These are phyloP conservation scores for Pythium rhizo-oryzae DNA, from an alignment of 352 stramenopile species.

Conservation along the genomic window DNA sequence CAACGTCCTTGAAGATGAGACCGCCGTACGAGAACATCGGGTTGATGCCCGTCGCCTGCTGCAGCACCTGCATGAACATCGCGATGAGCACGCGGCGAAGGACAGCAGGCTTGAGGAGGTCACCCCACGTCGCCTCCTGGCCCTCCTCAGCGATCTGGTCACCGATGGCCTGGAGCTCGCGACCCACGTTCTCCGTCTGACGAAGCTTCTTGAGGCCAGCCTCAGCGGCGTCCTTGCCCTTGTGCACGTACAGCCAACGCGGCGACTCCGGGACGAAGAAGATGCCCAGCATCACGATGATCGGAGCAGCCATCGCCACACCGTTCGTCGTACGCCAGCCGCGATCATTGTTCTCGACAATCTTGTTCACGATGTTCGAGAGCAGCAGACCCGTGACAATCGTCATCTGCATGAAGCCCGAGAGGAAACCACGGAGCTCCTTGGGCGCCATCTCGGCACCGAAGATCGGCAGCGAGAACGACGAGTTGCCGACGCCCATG, in stretches of 20 bases:
- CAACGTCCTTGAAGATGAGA: slow-evolving; percentile 42
- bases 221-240: slow-evolving; percentile 34
- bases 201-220: slow-evolving; percentile 32
- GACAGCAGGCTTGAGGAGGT: slow-evolving; percentile 32
- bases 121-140: slow-evolving; percentile 28
- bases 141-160: slow-evolving; percentile 41
- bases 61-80: slow-evolving; percentile 40
- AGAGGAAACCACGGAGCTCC: slow-evolving; percentile 40
- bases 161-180: slow-evolving; percentile 45
- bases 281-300: slow-evolving; percentile 46
- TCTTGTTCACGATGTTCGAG: slow-evolving; percentile 40
- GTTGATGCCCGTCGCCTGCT: slow-evolving; percentile 49
- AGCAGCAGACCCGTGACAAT: slow-evolving; percentile 43
- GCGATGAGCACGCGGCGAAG: slow-evolving; percentile 34
- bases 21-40: slow-evolving; percentile 40
- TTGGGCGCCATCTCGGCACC: slow-evolving; percentile 43
- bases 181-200: slow-evolving; percentile 31
- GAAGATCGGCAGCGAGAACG: slow-evolving; percentile 44
- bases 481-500: slow-evolving; percentile 43
- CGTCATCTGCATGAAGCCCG: slow-evolving; percentile 45
- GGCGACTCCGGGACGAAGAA: slow-evolving; percentile 53
- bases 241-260: slow-evolving; percentile 46
- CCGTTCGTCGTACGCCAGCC: slow-evolving; percentile 42
- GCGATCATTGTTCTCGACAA: slow-evolving; percentile 25
- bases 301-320: slow-evolving; percentile 32